A percentile compares a stretch with the other conserved stretches of the same genome.
Conservation (phyloP, 805 yeast genomes). For the Lachancea quebecensis region DNA sequence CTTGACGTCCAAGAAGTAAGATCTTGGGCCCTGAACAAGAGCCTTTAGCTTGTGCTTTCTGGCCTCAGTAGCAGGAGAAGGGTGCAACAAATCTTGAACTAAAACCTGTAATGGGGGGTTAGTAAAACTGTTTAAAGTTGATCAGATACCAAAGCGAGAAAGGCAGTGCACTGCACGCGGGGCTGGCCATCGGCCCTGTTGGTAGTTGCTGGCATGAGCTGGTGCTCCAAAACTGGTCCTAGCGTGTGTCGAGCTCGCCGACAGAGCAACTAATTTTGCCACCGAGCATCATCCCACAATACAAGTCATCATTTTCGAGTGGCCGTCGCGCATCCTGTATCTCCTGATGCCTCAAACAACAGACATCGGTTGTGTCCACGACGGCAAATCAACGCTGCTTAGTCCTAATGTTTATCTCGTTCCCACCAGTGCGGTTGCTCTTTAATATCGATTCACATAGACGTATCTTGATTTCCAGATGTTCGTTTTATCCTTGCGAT, state of each 20-base stretch:
- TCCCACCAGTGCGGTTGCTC: not conserved
- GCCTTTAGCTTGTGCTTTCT: conserved; percentile 95
- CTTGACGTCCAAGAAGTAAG: conserved; percentile 99
- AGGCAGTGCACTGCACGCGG: no score
- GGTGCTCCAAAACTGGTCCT: no score
- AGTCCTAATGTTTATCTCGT: not conserved
- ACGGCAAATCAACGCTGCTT: no score
- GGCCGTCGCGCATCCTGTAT: not conserved
- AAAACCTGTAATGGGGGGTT: conserved; percentile 57
- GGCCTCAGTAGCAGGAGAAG: conserved; percentile 94
- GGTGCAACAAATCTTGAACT: conserved; percentile 98
- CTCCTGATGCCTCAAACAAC: not conserved
- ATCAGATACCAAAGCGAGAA: no score
- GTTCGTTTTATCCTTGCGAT: not conserved
- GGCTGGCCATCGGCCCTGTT: no score
- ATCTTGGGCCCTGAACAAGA: conserved; percentile 96
- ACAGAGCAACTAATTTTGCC: no score
- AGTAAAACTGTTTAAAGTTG: conserved; percentile 12
- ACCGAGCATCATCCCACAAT: no score
- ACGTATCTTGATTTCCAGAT: not conserved
- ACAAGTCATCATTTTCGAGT: no score
- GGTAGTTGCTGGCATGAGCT: no score
- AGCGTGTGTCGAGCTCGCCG: no score
- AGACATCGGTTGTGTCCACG: not conserved
- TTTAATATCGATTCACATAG: not conserved